A percentile compares a stretch with the other conserved stretches of the same genome.
phyloP scores from a whole-genome alignment of 2,329 filamentous ascomycete genomes.

The Trichoderma hamatum region DNA sequence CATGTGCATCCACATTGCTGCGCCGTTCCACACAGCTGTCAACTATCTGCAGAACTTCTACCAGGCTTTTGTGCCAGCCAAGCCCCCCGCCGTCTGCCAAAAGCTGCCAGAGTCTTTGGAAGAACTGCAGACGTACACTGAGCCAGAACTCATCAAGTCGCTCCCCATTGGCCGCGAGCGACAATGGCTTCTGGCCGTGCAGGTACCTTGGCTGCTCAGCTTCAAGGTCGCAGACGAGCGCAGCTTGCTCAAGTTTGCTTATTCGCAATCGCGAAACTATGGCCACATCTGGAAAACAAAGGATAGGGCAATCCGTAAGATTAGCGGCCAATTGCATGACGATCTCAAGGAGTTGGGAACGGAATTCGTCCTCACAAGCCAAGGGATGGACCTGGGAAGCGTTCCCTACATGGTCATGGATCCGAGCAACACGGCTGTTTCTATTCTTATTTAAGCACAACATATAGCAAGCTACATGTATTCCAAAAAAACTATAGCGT shows the following conservation, averaged over 20 bases:
- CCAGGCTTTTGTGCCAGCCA: constrained; percentile 50
- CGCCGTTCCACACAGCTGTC: constrained; percentile 53
- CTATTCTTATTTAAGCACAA: constrained; percentile 33
- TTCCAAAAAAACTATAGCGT: background rate
- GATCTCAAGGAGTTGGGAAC: background rate
- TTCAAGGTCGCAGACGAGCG: constrained; percentile 46
- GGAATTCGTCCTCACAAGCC: constrained; percentile 38
- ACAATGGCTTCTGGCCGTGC: constrained; percentile 50
- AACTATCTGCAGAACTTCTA: constrained; percentile 57
- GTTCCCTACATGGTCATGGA: constrained; percentile 46
- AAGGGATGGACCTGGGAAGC: constrained; percentile 39
- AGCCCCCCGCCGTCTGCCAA: constrained; percentile 45
- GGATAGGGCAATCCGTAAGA: background rate
- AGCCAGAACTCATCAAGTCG: constrained; percentile 27
- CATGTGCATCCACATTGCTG: constrained; percentile 57
- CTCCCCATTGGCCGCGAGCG: constrained; percentile 47
- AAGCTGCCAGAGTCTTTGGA: constrained; percentile 35
- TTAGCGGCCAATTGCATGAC: background rate
- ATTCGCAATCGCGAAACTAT: constrained; percentile 41
- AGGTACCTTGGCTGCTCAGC: constrained; percentile 51
- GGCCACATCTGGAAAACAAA: background rate
- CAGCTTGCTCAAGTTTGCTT: constrained; percentile 47
- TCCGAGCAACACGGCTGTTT: constrained; percentile 43
- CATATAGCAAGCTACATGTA: background rate
- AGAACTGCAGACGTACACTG: background rate